Conservation (phyloP, 2,329 filamentous ascomycete genomes). For the Nemania serpens region DNA sequence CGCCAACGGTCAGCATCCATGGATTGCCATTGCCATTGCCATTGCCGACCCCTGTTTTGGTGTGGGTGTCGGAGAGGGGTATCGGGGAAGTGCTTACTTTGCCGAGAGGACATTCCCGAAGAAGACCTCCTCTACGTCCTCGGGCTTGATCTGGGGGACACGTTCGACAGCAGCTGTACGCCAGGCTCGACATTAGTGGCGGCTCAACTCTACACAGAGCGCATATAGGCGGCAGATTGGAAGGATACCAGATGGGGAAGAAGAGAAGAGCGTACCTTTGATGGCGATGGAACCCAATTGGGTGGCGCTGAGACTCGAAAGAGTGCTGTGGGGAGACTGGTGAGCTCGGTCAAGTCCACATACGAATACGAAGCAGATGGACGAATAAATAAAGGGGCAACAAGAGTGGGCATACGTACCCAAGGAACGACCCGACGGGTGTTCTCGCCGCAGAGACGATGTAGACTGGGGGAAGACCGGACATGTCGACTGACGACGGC, state of each 20-base stretch:
- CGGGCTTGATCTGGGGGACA: conserved; percentile 81
- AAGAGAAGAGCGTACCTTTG: conserved; percentile 67
- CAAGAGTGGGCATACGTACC: conserved; percentile 58
- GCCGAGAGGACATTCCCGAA: conserved; percentile 98
- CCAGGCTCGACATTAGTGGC: conserved; percentile 20
- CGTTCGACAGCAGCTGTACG: conserved; percentile 75
- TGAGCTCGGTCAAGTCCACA: conserved; percentile 25
- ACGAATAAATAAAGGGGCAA: not conserved
- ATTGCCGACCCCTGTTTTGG: not conserved
- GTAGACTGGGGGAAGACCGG: conserved; percentile 85
- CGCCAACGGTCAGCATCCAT: conserved; percentile 15
- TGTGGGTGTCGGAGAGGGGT: not conserved
- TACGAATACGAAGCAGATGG: not conserved
- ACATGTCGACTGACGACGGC: conserved; percentile 66
- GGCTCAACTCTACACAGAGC: not conserved
- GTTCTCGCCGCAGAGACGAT: conserved; percentile 92
- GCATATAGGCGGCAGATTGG: not conserved
- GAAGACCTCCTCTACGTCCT: conserved; percentile 94
- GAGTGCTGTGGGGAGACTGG: conserved; percentile 62
- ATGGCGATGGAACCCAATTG: conserved; percentile 91
- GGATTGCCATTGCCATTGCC: not conserved
- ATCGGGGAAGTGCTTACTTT: conserved; percentile 61
- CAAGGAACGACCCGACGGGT: conserved; percentile 91
- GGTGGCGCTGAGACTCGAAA: conserved; percentile 83
- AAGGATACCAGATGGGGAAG: not conserved